A percentile compares a stretch with the other conserved stretches of the same genome.
phyloP scores from a whole-genome alignment of 208 protist genomes.

The Leishmania lainsoni region DNA sequence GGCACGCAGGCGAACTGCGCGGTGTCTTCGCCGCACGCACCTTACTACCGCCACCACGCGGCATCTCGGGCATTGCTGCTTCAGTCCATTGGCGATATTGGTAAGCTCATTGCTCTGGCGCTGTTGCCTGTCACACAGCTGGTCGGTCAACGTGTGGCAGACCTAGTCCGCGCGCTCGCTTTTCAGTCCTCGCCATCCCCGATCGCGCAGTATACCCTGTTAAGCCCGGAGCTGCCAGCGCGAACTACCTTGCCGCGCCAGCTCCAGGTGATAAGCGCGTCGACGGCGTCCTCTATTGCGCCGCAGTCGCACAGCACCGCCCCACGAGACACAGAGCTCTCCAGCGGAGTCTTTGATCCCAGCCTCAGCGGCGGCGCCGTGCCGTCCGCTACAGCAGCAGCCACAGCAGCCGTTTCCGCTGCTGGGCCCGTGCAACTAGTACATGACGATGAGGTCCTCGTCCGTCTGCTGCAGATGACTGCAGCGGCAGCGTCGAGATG shows the following conservation, averaged over 20 bases:
- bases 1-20: neutral
- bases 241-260: neutral
- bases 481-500: constrained; percentile 61
- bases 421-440: constrained; percentile 14
- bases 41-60: constrained; percentile 32
- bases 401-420: neutral
- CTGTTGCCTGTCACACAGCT: constrained; percentile 54
- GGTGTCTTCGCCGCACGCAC: neutral
- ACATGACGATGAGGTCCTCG: constrained; percentile 62
- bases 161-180: constrained; percentile 50
- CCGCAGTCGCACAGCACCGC: neutral
- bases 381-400: neutral
- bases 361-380: neutral
- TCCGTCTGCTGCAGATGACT: constrained; percentile 60
- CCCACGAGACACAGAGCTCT: neutral
- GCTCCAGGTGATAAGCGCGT: neutral
- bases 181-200: constrained; percentile 6
- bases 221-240: neutral
- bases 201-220: neutral
- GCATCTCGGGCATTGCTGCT: constrained; percentile 45
- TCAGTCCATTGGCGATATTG: constrained; percentile 67
- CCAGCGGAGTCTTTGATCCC: neutral
- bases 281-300: neutral
- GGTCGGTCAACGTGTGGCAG: constrained; percentile 48
- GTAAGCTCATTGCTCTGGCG: constrained; percentile 67